Conservation (phyloP, 1,284 basidiomycete species). For the Cerrena zonata region DNA sequence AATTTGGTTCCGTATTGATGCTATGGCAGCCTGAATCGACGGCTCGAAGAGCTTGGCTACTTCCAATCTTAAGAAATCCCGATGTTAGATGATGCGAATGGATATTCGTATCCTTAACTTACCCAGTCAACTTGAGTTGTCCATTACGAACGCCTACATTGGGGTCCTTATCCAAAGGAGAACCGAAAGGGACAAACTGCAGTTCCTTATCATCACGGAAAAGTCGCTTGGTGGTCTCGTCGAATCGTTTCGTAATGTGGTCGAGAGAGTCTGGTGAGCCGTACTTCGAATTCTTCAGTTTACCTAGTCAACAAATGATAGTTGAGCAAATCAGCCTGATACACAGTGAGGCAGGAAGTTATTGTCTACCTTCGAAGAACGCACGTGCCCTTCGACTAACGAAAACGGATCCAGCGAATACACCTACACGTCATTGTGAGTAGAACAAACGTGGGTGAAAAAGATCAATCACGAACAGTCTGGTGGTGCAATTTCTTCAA, state of each 20-base stretch:
- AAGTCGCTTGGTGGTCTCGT: constrained; percentile 73
- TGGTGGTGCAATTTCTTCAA: constrained; percentile 74
- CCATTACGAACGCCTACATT: constrained; percentile 65
- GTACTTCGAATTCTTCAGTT: constrained; percentile 64
- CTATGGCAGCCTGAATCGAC: constrained; percentile 63
- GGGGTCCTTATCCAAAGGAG: constrained; percentile 66
- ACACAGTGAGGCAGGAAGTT: background rate
- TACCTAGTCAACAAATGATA: constrained; percentile 38
- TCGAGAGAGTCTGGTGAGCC: constrained; percentile 63
- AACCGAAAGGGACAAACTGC: constrained; percentile 72
- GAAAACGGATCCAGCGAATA: constrained; percentile 77
- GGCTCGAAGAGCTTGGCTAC: constrained; percentile 73
- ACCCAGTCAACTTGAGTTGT: constrained; percentile 68
- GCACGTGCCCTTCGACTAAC: constrained; percentile 65
- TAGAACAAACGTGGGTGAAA: constrained; percentile 1
- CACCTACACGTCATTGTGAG: constrained; percentile 36
- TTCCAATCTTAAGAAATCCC: constrained; percentile 37
- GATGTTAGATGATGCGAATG: too few species aligned
- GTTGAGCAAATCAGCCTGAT: background rate
- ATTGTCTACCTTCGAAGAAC: constrained; percentile 54
- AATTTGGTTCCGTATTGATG: constrained; percentile 66
- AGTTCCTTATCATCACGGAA: constrained; percentile 62
- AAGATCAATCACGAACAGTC: constrained; percentile 48
- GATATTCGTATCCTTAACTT: too few species aligned
- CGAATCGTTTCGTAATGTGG: constrained; percentile 67